phyloP scores from a whole-genome alignment of 768 basidiomycete genomes.

The Inosperma sp. region DNA sequence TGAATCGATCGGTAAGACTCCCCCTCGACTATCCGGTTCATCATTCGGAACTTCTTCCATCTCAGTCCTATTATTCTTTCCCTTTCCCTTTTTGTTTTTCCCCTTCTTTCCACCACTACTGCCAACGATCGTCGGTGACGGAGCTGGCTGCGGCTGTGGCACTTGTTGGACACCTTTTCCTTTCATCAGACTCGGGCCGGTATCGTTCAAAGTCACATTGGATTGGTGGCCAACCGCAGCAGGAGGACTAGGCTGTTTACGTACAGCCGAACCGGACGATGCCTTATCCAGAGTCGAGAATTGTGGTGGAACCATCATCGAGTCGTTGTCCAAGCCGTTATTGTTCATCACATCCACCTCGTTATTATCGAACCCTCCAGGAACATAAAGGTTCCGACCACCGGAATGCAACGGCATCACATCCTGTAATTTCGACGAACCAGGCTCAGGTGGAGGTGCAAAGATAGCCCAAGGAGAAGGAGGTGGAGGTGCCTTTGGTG shows the following conservation, averaged over 20 bases:
- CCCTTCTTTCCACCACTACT: constrained; percentile 26
- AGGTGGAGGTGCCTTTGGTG: neutral
- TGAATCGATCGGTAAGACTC: constrained; percentile 34
- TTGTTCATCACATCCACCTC: constrained; percentile 11
- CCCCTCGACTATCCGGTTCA: constrained; percentile 29
- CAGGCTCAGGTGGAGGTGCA: constrained; percentile 4
- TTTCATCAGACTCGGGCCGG: constrained; percentile 13
- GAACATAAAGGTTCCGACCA: constrained; percentile 10
- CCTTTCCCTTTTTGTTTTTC: constrained; percentile 27
- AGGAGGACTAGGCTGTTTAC: too few species aligned
- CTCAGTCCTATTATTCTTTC: constrained; percentile 35
- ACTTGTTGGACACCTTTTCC: constrained; percentile 10
- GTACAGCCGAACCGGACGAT: too few species aligned
- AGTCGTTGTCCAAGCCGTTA: neutral
- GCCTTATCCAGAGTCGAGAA: neutral
- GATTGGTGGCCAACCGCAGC: too few species aligned
- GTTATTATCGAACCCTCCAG: constrained; percentile 18
- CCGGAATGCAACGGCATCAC: constrained; percentile 2
- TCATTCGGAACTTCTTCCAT: constrained; percentile 46
- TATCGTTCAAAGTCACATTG: constrained; percentile 12
- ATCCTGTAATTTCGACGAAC: constrained; percentile 2
- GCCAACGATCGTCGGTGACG: too few species aligned
- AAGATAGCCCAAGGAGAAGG: constrained; percentile 21
- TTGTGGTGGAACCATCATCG: neutral
- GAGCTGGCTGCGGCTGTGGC: constrained; percentile 5